Evolutionary conservation across 805 yeast species (phyloP), one percentile per base, ranked within the genome.

Genomic region (Ogataea corticis): DNA sequence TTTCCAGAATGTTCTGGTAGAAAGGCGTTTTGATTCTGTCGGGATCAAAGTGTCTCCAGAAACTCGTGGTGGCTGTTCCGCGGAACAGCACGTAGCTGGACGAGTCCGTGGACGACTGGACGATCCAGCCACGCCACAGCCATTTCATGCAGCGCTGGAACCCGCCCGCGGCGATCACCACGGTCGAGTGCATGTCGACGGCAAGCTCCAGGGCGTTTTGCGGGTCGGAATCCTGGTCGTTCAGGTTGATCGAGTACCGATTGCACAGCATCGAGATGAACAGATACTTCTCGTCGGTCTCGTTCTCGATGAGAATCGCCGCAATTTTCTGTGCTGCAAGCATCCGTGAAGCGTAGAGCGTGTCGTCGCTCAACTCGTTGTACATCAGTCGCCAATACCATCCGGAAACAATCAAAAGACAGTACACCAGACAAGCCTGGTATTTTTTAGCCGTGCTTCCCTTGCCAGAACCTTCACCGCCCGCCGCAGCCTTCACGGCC

Each of bases 111-210:
- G 82, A 78, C 17, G 85, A 77, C 65, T 88, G 96, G 41, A 86
- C 75, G 50, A 89, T 86, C 96, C 96, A 87, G 23, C 97, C 97
- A 45, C 91, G 71, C 97, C 97, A 89, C 39, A 89, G 65, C 96
- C 96, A 89, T 54, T 83, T 81, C 57, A 88, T 76, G 67, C 96
- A 87, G 43, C 96, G 70, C 65, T 89, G 96, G 63, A 80, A 89
- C 0, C 96, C 96, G 7, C 84, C 70, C 0, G 95, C 80, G 2
- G 89, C 83, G 55, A 90, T 87, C 14, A 88, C 83, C 17, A 76
- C 73, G 7, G 91, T 82, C 10, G 86, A 78, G 55, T 89, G 96
- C 78, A 82, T 79, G 59, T 89, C 96, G 21, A 87, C 89, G 0
- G 96, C 96, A 57, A 88, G 64, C 61, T 89, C 97, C 51, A 89